Percentiles rank a stretch among this genome's conserved stretches.
Evolutionary conservation across 805 yeast genomes (phyloP).

Genomic region (Wickerhamomyces chambardii): DNA sequence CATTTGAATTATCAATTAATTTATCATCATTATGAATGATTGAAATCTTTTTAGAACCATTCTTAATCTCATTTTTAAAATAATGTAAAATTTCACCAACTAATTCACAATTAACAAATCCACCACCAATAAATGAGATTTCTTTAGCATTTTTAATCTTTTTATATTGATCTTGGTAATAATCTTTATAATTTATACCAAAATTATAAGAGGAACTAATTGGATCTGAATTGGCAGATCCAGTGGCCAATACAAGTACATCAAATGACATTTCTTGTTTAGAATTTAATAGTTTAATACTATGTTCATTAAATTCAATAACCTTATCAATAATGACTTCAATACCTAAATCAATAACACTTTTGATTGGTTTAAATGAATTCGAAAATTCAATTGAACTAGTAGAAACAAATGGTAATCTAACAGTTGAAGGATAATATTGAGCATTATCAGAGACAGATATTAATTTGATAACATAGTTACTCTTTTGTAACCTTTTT

Average conservation of each 20-base stretch:
- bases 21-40: constrained; percentile 7
- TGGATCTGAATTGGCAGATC: constrained; percentile 20
- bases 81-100: constrained; percentile 21
- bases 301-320: constrained; percentile 4
- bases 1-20: constrained; percentile 5
- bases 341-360: constrained; percentile 8
- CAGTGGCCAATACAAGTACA: constrained; percentile 21
- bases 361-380: constrained; percentile 7
- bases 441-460: constrained; percentile 5
- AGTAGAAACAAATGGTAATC: constrained; percentile 3
- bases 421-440: constrained; percentile 5
- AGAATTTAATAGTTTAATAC: constrained; percentile 8
- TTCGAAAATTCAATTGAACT: no score
- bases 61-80: constrained; percentile 9
- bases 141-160: constrained; percentile 15
- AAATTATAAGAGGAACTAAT: constrained; percentile 9
- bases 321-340: constrained; percentile 11
- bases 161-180: constrained; percentile 7
- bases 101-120: constrained; percentile 20
- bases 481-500: neutral
- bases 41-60: constrained; percentile 9
- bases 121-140: constrained; percentile 24
- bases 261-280: constrained; percentile 9
- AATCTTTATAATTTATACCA: constrained; percentile 6
- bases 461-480: constrained; percentile 5